A percentile compares a stretch with the other conserved stretches of the same genome.
phyloP scores from a whole-genome alignment of 2,329 filamentous ascomycete genomes.

The Furcasterigmium furcatum region DNA sequence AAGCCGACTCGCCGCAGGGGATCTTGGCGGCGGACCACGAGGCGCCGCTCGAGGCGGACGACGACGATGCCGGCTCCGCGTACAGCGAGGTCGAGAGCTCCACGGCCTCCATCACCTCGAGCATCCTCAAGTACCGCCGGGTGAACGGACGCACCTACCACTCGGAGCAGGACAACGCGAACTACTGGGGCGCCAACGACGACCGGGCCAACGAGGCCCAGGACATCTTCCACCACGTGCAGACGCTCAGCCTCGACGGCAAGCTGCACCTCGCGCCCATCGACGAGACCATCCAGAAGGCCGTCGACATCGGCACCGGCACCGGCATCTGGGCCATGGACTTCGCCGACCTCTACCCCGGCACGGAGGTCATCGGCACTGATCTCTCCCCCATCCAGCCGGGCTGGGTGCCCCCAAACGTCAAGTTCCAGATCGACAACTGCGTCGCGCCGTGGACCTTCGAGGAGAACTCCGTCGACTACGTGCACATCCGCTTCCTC shows the following conservation, averaged over 20 bases:
- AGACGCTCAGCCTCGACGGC: neutral
- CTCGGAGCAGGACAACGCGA: conserved; percentile 14
- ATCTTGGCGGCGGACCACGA: too few species aligned
- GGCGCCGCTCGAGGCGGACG: too few species aligned
- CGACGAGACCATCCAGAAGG: neutral
- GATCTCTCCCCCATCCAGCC: conserved; percentile 59
- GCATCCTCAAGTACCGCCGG: conserved; percentile 28
- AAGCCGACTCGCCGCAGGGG: too few species aligned
- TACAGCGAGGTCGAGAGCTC: conserved; percentile 12
- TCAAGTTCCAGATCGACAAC: conserved; percentile 51
- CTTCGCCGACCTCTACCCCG: conserved; percentile 37
- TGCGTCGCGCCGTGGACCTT: conserved; percentile 48
- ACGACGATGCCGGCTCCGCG: neutral
- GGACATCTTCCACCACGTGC: conserved; percentile 1
- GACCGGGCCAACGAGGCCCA: neutral
- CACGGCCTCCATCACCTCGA: conserved; percentile 27
- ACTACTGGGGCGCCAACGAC: conserved; percentile 1
- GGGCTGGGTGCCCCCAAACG: conserved; percentile 37
- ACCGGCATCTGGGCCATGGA: conserved; percentile 23
- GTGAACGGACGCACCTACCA: conserved; percentile 36
- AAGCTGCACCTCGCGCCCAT: neutral
- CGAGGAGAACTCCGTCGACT: conserved; percentile 45
- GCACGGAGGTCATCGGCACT: conserved; percentile 44
- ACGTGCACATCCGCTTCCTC: conserved; percentile 49
- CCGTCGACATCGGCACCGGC: conserved; percentile 1